These are phyloP conservation scores for Chaetoscypha palmicola DNA, from an alignment of 2,329 filamentous ascomycete species.

Conservation along the genomic window DNA sequence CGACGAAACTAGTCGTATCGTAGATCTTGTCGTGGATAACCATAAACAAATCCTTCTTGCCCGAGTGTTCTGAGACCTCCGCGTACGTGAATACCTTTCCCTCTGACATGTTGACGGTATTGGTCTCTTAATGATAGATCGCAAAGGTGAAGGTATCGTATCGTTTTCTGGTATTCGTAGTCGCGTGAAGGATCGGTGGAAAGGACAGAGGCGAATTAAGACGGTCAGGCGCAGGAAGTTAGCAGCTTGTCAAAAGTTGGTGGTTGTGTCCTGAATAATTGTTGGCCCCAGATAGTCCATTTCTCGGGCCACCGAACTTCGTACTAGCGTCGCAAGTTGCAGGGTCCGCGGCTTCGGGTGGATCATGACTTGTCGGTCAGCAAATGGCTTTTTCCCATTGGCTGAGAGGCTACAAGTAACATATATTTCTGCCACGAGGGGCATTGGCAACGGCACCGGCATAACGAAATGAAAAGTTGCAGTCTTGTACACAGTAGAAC, in stretches of 20 bases:
- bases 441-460: too few relatives aligned
- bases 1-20: conserved; percentile 79
- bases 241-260: too few relatives aligned
- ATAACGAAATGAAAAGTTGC: too few relatives aligned
- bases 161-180: too few relatives aligned
- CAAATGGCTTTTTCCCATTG: too few relatives aligned
- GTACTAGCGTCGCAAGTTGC: neutral
- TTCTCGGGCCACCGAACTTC: neutral
- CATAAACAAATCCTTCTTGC: conserved; percentile 89
- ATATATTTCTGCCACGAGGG: too few relatives aligned
- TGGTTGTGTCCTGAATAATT: neutral
- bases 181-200: neutral
- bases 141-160: neutral
- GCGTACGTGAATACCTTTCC: conserved; percentile 62
- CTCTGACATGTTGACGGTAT: conserved; percentile 1
- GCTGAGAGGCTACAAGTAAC: too few relatives aligned
- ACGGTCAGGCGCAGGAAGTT: neutral
- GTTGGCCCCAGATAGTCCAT: neutral
- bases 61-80: conserved; percentile 78
- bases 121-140: neutral
- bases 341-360: neutral
- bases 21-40: conserved; percentile 98
- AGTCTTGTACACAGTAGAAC: too few relatives aligned
- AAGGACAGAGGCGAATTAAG: neutral
- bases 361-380: neutral